Evolutionary conservation across 2,329 filamentous ascomycete species (phyloP).

Genomic region (Trichoderma atroviride): DNA sequence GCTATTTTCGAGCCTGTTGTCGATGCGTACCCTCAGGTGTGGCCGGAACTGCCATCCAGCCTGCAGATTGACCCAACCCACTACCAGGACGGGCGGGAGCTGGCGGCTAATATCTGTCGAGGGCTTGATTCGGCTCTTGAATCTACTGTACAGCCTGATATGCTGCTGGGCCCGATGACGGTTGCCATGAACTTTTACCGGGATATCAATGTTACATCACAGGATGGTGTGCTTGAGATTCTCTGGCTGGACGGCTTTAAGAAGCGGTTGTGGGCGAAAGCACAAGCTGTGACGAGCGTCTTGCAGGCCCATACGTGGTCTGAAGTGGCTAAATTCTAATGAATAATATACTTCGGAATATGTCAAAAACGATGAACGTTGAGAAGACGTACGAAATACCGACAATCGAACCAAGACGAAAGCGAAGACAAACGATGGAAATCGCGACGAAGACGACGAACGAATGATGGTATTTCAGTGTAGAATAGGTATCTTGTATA

Average conservation of each 20-base stretch:
- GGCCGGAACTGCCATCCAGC: slow-evolving; percentile 43
- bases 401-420: neutral
- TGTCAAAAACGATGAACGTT: neutral
- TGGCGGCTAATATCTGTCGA: slow-evolving; percentile 55
- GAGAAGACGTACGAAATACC: neutral
- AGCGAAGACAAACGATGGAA: neutral
- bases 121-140: slow-evolving; percentile 52
- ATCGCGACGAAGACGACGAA: neutral
- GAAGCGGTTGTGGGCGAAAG: slow-evolving; percentile 43
- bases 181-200: slow-evolving; percentile 49
- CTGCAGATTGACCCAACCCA: slow-evolving; percentile 46
- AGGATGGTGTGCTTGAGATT: slow-evolving; percentile 49
- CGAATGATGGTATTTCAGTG: slow-evolving; percentile 2
- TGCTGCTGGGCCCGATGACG: slow-evolving; percentile 48
- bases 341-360: neutral
- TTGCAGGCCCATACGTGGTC: slow-evolving; percentile 46
- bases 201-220: slow-evolving; percentile 42
- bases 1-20: slow-evolving; percentile 49
- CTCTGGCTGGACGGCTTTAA: slow-evolving; percentile 53
- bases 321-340: slow-evolving; percentile 39
- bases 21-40: slow-evolving; percentile 45
- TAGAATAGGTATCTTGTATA: slow-evolving; percentile 16
- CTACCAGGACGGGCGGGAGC: slow-evolving; percentile 49
- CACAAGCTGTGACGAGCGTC: slow-evolving; percentile 45
- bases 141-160: slow-evolving; percentile 50